These are phyloP conservation scores for Phytophthora uliginosa DNA, from an alignment of 352 stramenopile species.

Conservation along the genomic window DNA sequence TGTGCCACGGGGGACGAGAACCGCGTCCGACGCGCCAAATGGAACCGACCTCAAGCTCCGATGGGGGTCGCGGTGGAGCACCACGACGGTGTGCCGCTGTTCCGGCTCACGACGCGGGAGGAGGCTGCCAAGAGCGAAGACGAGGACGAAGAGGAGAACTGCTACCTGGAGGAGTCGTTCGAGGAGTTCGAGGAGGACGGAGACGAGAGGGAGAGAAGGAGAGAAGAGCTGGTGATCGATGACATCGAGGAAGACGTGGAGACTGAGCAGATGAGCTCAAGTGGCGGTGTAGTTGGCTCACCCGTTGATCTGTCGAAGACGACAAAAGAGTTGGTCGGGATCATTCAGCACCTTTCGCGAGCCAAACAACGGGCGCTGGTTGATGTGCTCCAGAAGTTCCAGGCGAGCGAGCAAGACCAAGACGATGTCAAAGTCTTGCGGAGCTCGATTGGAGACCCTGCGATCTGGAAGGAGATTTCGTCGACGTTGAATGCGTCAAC, in stretches of 20 bases:
- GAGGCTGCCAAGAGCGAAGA: conserved; percentile 13
- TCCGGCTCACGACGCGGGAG: conserved; percentile 37
- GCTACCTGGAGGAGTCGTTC: conserved; percentile 87
- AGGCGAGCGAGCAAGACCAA: conserved; percentile 59
- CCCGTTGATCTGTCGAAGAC: conserved; percentile 49
- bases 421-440: conserved; percentile 63
- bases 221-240: conserved; percentile 40
- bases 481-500: conserved; percentile 35
- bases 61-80: conserved; percentile 57
- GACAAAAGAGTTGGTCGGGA: conserved; percentile 65
- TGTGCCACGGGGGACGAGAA: conserved; percentile 18
- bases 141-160: conserved; percentile 48
- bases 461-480: conserved; percentile 82
- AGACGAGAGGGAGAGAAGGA: background rate
- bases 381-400: conserved; percentile 72
- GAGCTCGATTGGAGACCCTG: conserved; percentile 76
- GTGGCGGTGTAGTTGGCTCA: background rate
- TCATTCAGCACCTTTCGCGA: conserved; percentile 79
- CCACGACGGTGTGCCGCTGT: conserved; percentile 42
- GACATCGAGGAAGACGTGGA: conserved; percentile 38
- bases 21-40: conserved; percentile 56
- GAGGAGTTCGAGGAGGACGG: conserved; percentile 81
- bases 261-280: background rate
- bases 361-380: conserved; percentile 74
- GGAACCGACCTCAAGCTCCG: conserved; percentile 52